Percentiles rank a stretch among this genome's conserved stretches.
phyloP scores from a whole-genome alignment of 1,284 basidiomycete genomes.

The Ceratobasidium sp. region DNA sequence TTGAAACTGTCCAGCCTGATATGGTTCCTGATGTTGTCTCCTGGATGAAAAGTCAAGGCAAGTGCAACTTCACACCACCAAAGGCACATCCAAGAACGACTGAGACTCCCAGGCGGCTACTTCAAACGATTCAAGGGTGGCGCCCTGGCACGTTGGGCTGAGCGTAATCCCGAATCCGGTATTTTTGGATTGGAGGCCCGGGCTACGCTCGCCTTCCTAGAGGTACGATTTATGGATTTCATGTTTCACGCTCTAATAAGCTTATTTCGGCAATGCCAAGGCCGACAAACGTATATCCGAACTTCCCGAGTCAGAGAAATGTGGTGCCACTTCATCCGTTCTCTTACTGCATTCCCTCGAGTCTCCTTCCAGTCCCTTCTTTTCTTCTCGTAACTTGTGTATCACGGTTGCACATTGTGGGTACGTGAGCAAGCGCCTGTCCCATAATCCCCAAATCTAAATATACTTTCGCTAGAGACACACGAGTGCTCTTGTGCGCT shows the following conservation, averaged over 20 bases:
- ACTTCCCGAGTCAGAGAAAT: conserved; percentile 62
- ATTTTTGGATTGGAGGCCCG: conserved; percentile 83
- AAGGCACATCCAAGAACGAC: not conserved
- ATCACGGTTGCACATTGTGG: conserved; percentile 94
- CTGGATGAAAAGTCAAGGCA: conserved; percentile 78
- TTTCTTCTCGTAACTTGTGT: conserved; percentile 72
- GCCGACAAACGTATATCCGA: conserved; percentile 72
- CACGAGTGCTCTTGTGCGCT: conserved; percentile 85
- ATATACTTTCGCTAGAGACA: conserved; percentile 69
- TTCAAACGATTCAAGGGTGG: conserved; percentile 89
- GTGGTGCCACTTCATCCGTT: conserved; percentile 90
- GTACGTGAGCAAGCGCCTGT: conserved; percentile 59
- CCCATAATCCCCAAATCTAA: conserved; percentile 30
- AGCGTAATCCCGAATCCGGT: conserved; percentile 56
- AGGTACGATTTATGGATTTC: conserved; percentile 62
- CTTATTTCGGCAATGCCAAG: conserved; percentile 49
- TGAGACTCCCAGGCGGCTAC: conserved; percentile 67
- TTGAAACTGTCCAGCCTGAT: conserved; percentile 76
- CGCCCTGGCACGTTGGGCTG: conserved; percentile 73
- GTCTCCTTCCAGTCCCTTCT: conserved; percentile 79
- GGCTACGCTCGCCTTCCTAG: conserved; percentile 84
- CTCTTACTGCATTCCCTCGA: conserved; percentile 88
- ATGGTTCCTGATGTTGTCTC: conserved; percentile 78
- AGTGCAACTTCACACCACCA: conserved; percentile 2
- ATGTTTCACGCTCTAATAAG: not conserved